These are phyloP conservation scores for Ciborinia camelliae DNA, from an alignment of 2,329 filamentous ascomycete species.

Conservation along the genomic window DNA sequence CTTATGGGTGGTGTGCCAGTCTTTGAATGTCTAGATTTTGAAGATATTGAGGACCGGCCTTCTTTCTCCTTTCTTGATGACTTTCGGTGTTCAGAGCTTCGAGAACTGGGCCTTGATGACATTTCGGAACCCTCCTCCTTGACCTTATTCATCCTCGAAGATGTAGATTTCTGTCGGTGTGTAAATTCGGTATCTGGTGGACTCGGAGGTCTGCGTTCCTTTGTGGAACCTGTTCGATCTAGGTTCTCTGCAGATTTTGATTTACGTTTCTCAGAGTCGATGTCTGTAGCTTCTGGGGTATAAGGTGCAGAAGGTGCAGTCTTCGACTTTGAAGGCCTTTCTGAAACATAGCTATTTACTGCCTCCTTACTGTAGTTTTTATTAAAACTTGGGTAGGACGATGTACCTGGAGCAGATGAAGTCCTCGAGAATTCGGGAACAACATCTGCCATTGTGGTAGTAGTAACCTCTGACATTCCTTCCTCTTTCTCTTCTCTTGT, in stretches of 20 bases:
- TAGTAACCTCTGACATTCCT: slow-evolving; percentile 28
- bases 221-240: slow-evolving; percentile 42
- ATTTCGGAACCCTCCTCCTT: slow-evolving; percentile 40
- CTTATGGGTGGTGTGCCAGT: slow-evolving; percentile 53
- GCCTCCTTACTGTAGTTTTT: slow-evolving; percentile 91
- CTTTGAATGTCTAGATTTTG: slow-evolving; percentile 53
- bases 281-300: slow-evolving; percentile 71
- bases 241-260: slow-evolving; percentile 49
- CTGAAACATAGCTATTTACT: slow-evolving; percentile 51
- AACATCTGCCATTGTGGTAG: slow-evolving; percentile 45
- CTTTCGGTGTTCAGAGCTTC: slow-evolving; percentile 36
- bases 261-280: slow-evolving; percentile 50
- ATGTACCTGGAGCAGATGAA: slow-evolving; percentile 35
- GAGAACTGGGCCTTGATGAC: slow-evolving; percentile 44
- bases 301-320: slow-evolving; percentile 42
- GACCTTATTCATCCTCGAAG: slow-evolving; percentile 39
- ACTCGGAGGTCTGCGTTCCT: slow-evolving; percentile 55
- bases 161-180: slow-evolving; percentile 39
- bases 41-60: slow-evolving; percentile 51
- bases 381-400: slow-evolving; percentile 72
- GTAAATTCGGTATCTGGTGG: slow-evolving; percentile 62
- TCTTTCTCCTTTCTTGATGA: slow-evolving; percentile 40
- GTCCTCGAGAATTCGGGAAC: slow-evolving; percentile 46
- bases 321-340: slow-evolving; percentile 25
- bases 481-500: slow-evolving; percentile 25